Evolutionary conservation across 345 rosid genomes (phyloP).

Genomic region (Melaleuca quinquenervia): DNA sequence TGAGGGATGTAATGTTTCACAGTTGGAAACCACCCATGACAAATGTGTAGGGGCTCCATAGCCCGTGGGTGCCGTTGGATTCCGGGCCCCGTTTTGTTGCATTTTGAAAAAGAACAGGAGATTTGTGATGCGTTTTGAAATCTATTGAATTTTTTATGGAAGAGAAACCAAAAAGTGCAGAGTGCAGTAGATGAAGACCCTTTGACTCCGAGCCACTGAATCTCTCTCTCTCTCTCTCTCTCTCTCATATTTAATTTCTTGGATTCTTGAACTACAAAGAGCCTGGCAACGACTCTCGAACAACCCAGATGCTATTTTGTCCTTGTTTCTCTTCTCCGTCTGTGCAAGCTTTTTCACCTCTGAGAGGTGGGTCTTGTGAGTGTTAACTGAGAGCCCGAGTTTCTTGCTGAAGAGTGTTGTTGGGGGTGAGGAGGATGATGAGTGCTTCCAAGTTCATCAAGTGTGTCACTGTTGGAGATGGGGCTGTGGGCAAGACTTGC

Average conservation of each 20-base stretch:
- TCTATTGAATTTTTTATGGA: neutral
- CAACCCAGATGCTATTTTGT: neutral
- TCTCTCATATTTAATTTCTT: neutral
- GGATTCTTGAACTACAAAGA: neutral
- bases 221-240: neutral
- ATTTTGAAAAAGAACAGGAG: neutral
- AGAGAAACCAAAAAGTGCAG: neutral
- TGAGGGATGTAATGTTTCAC: neutral
- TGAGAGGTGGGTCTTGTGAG: neutral
- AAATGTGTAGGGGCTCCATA: neutral
- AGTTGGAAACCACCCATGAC: neutral
- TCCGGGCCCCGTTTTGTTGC: neutral
- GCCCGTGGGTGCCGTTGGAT: neutral
- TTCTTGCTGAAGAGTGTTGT: neutral
- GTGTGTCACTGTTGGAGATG: conserved; percentile 99
- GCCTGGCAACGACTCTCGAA: neutral
- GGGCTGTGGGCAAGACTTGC: conserved; percentile 99
- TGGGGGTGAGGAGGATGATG: conserved; percentile 29
- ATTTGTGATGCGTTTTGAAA: neutral
- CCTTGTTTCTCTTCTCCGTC: neutral
- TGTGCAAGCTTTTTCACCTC: neutral
- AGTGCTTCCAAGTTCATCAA: conserved; percentile 95
- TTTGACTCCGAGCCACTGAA: neutral
- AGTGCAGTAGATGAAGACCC: neutral
- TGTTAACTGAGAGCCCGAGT: neutral